phyloP scores from a whole-genome alignment of 148 eudicot species.

The Polygonum aviculare region DNA sequence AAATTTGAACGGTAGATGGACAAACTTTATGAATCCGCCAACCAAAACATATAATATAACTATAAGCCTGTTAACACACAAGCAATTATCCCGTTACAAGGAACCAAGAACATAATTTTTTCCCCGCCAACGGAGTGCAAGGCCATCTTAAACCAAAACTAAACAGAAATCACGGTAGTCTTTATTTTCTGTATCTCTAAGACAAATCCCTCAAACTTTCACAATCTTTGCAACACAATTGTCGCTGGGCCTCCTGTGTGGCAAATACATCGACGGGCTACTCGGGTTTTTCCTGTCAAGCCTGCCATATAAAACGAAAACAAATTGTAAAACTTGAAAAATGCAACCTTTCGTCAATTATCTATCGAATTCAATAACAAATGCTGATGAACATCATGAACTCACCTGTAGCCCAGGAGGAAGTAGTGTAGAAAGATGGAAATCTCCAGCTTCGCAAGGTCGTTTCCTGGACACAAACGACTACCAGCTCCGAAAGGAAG shows the following conservation, averaged over 20 bases:
- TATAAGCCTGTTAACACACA: too few species aligned
- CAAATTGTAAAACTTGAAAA: neutral
- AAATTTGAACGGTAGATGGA: too few species aligned
- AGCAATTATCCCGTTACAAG: neutral
- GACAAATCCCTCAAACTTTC: neutral
- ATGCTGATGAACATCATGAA: conserved; percentile 5
- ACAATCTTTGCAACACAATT: conserved; percentile 62
- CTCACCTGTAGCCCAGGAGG: conserved; percentile 67
- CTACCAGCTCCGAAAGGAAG: conserved; percentile 84
- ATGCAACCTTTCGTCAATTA: neutral
- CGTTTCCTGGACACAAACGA: conserved; percentile 86
- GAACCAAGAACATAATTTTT: neutral
- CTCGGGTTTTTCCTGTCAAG: conserved; percentile 50
- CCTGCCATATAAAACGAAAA: conserved; percentile 25
- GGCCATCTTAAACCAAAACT: too few species aligned
- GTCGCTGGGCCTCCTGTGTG: conserved; percentile 82
- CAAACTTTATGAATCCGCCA: too few species aligned
- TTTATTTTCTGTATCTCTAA: neutral
- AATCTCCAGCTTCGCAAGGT: conserved; percentile 88
- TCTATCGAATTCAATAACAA: neutral
- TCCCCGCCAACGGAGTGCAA: neutral
- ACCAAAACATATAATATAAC: too few species aligned
- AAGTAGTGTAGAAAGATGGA: conserved; percentile 81
- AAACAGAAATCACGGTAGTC: too few species aligned
- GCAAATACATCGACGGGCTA: conserved; percentile 47